These are phyloP conservation scores for Cornus kousa DNA, from an alignment of 148 eudicot genomes.

Conservation along the genomic window DNA sequence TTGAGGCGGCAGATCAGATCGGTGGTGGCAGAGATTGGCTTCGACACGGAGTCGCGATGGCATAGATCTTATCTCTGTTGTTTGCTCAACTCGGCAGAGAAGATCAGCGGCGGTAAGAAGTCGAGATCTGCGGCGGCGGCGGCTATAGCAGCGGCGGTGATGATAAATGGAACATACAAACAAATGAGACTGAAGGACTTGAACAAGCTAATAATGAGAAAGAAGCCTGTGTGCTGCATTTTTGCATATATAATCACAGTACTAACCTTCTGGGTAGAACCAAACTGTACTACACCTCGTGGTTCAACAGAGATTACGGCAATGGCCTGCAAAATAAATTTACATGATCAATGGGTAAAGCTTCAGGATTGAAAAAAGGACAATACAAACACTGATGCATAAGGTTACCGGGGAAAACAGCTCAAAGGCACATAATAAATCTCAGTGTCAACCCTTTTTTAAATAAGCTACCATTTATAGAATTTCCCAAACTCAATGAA, in stretches of 20 bases:
- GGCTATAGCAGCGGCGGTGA: too few species aligned
- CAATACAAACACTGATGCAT: neutral
- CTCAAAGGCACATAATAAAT: neutral
- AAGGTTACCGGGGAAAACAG: neutral
- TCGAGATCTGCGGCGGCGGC: too few species aligned
- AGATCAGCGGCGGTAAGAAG: too few species aligned
- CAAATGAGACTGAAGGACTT: too few species aligned
- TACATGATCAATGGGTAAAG: neutral
- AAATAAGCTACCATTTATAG: neutral
- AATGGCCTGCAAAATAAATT: conserved; percentile 60
- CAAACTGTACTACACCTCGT: conserved; percentile 79
- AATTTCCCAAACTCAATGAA: neutral
- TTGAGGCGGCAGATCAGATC: too few species aligned
- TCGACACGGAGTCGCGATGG: too few species aligned
- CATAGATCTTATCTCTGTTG: too few species aligned
- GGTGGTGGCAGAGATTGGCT: too few species aligned
- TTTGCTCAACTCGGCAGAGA: too few species aligned
- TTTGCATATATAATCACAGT: neutral
- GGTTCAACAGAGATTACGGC: conserved; percentile 67
- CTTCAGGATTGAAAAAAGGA: neutral
- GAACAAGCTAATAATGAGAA: too few species aligned
- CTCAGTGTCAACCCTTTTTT: neutral
- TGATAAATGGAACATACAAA: too few species aligned
- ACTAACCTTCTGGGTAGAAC: conserved; percentile 75
- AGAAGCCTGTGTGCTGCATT: too few species aligned